Base-by-base conservation (phyloP, 2,329 filamentous ascomycete genomes). In the Penicillium decumbens region DNA sequence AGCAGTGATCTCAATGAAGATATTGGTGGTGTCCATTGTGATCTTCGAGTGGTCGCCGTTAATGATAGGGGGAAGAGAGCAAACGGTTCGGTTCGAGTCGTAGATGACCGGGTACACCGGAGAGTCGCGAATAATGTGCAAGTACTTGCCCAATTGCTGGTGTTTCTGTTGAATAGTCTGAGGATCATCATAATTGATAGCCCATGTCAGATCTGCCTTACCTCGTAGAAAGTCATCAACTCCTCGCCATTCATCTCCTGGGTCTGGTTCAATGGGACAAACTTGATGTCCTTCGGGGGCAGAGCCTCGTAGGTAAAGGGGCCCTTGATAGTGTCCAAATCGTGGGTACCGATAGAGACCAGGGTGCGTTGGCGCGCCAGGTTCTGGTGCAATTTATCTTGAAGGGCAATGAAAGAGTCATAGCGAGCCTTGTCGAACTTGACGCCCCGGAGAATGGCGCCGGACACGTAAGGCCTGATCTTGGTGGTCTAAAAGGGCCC, bases 31-130 rank as follows among this genome's bases (percentile, higher is more conserved):
- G 68, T 95, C 76, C 39, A 95, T 75, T 6, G 85, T 89, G 68
- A 98, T 98, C 75, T 98, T 98, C 64, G 91, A 96, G 74, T 93
- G 91, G 65, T 98, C 83, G 64, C 91, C 84, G 75, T 98, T 98
- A 78, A 98, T 98, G 63, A 98, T 97, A 15, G 93, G 93, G 1
- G 93, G 93, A 63, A 98, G 79, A 6, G 92, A 97, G 74, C 93
- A 92, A 30, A 98, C 90, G 39, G 82, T 83, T 38, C 84, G 80
- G 67, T 95, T 88, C 45, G 89, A 82, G 69, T 98, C 93, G 71
- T 90, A 92, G 66, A 98, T 95, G 65, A 95, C 90, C 20, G 93
- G 93, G 70, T 98, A 98, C 38, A 95, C 87, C 4, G 91, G 89
- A 42, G 88, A 88, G 72, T 97, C 92, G 55, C 86, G 83, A 68